Conservation (phyloP, 2,329 filamentous ascomycete species). For the Cercospora sp. region DNA sequence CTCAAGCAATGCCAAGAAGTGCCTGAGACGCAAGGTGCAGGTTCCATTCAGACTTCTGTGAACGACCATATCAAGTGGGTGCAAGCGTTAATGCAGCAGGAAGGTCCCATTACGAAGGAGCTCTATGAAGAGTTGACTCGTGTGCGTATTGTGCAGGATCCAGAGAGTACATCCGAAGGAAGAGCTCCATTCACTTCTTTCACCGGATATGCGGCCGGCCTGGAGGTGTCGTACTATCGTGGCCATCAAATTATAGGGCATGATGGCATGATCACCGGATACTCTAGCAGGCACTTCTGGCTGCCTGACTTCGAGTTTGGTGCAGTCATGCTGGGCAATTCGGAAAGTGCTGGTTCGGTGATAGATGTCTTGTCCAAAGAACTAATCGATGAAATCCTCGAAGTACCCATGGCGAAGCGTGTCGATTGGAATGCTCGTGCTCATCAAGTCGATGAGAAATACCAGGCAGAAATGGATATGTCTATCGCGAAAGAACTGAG, state of each 20-base stretch:
- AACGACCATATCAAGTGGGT: slow-evolving; percentile 19
- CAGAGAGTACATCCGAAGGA: not conserved
- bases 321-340: slow-evolving; percentile 37
- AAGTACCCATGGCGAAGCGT: not conserved
- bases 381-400: slow-evolving; percentile 32
- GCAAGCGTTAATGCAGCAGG: slow-evolving; percentile 28
- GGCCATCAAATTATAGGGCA: not conserved
- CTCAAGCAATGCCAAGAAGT: slow-evolving; percentile 31
- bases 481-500: not conserved
- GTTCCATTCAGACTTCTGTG: slow-evolving; percentile 14
- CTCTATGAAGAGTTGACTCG: slow-evolving; percentile 32
- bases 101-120: slow-evolving; percentile 30
- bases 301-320: slow-evolving; percentile 33
- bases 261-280: not conserved
- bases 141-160: slow-evolving; percentile 30
- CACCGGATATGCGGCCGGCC: not conserved
- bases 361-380: slow-evolving; percentile 25
- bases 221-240: not conserved
- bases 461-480: not conserved
- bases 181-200: not conserved
- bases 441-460: not conserved
- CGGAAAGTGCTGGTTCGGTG: slow-evolving; percentile 20
- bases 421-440: not conserved
- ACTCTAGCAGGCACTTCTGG: not conserved
- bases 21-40: slow-evolving; percentile 12